Evolutionary conservation across 176 grass and related monocot species (phyloP), one percentile per base, ranked within the genome.

Genomic region (Chloris gayana): DNA sequence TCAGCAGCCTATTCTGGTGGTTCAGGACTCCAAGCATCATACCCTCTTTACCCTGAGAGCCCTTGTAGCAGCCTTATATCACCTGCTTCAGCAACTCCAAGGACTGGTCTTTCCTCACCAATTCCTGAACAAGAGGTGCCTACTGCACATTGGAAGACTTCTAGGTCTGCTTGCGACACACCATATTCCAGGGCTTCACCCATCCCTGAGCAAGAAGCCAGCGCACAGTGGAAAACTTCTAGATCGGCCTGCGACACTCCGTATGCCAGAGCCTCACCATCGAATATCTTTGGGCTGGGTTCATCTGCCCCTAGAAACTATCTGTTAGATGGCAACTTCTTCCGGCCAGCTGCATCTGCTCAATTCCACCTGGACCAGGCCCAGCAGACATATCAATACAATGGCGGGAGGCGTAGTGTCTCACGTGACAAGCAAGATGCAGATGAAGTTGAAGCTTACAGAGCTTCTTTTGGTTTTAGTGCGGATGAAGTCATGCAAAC

Each of bases 391-490:
- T 78, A 87, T 88, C 86, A 90, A 63, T 90, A 94, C 69, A 68
- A 74, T 75, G 85, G 86, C 33, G 96, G 84, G 50, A 91, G 96
- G 76, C 82, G 80, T 51, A 99, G 96, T 85, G 77, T 99, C 30
- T 99, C 96, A 83, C 87, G 90, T 82, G 96, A 99, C 62, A 99
- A 99, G 56, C 96, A 95, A 79, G 96, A 99, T 78, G 73, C 78
- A 35, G 96, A 99, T 66, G 96, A 99, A 70, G 86, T 89, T 39
- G 96, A 99, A 89, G 92, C 96, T 13, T 99, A 99, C 86, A 93
- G 96, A 88, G 96, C 96, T 71, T 99, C 96, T n/a, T 99, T 99
- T 73, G 96, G 96, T 26, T 99, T 99, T 67, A 99, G 96, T 86
- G 96, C 96, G 4, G 96, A 99, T 76, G 96, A 99, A 83, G 91